Conservation (phyloP, 2,329 filamentous ascomycete species). For the Ophiognomonia clavigignenti-juglandacearum region DNA sequence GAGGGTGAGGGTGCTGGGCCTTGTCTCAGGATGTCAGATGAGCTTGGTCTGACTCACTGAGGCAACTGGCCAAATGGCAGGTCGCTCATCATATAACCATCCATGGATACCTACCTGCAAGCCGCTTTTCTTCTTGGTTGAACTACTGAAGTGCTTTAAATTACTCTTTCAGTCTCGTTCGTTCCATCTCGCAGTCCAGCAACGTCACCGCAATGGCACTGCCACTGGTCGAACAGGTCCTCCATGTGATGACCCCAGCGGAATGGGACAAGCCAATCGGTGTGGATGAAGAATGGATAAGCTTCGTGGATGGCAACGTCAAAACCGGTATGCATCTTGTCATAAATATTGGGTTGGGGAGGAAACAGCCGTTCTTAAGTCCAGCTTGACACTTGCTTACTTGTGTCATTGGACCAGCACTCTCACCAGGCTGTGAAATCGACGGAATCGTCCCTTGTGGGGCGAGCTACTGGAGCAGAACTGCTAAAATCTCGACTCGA, state of each 20-base stretch:
- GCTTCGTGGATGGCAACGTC: not conserved
- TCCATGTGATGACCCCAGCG: conserved; percentile 1
- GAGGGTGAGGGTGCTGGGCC: too few relatives aligned
- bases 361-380: not conserved
- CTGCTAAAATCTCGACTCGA: not conserved
- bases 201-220: too few relatives aligned
- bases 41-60: too few relatives aligned
- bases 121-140: too few relatives aligned
- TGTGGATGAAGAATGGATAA: not conserved
- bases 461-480: conserved; percentile 2
- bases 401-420: not conserved
- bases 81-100: too few relatives aligned
- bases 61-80: too few relatives aligned
- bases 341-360: not conserved
- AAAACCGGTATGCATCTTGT: not conserved
- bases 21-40: too few relatives aligned
- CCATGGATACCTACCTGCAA: too few relatives aligned
- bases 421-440: not conserved
- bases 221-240: not conserved
- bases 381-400: not conserved
- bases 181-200: too few relatives aligned
- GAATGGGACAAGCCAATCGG: not conserved
- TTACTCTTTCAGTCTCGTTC: too few relatives aligned
- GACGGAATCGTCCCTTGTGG: not conserved
- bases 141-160: too few relatives aligned